These are phyloP conservation scores for Drosera capensis DNA, from an alignment of 148 eudicot species.

Conservation along the genomic window DNA sequence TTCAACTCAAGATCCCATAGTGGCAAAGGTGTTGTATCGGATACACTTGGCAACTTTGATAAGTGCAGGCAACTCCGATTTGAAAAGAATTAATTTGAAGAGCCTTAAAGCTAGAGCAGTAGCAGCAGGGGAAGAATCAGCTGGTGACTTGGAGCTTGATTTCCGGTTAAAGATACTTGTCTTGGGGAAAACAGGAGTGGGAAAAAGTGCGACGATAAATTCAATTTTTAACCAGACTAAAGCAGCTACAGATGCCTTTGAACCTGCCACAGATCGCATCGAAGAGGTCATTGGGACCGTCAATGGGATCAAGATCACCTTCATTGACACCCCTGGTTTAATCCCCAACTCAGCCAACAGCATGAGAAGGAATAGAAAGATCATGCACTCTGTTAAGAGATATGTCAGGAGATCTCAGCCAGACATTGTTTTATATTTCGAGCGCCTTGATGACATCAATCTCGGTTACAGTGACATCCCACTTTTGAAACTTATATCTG, in stretches of 20 bases:
- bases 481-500: slow-evolving; percentile 64
- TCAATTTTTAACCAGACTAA: slow-evolving; percentile 66
- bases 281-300: slow-evolving; percentile 58
- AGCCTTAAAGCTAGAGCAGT: slow-evolving; percentile 49
- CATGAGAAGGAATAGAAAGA: slow-evolving; percentile 49
- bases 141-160: slow-evolving; percentile 43
- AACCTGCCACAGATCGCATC: slow-evolving; percentile 57
- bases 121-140: slow-evolving; percentile 56
- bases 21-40: slow-evolving; percentile 79
- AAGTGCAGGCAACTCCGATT: slow-evolving; percentile 66
- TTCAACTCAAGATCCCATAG: slow-evolving; percentile 52
- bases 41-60: slow-evolving; percentile 78
- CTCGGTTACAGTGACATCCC: slow-evolving; percentile 57
- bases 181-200: slow-evolving; percentile 85
- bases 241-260: slow-evolving; percentile 64
- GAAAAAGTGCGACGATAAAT: slow-evolving; percentile 94
- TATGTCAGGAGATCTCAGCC: slow-evolving; percentile 57
- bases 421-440: slow-evolving; percentile 74
- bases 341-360: slow-evolving; percentile 43
- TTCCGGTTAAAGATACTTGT: slow-evolving; percentile 61
- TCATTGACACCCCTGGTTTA: slow-evolving; percentile 92
- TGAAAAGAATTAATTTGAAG: slow-evolving; percentile 55
- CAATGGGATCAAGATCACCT: slow-evolving; percentile 59
- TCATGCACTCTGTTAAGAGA: slow-evolving; percentile 55
- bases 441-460: slow-evolving; percentile 70